These are phyloP conservation scores for Fusarium sp. DNA, from an alignment of 2,329 filamentous ascomycete genomes.

Conservation along the genomic window DNA sequence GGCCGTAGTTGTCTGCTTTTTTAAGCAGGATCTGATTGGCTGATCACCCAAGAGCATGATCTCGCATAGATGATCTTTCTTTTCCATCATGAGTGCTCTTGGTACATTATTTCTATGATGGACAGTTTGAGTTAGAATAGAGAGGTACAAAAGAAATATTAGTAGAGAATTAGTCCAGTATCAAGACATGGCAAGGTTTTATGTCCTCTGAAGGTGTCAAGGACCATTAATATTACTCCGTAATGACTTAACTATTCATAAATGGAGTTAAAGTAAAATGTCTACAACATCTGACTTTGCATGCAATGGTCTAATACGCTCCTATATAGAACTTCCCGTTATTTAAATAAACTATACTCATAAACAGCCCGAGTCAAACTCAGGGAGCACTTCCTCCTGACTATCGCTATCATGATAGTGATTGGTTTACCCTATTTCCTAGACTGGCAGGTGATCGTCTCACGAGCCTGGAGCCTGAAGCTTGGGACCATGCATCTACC, in stretches of 20 bases:
- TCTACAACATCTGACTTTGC: background rate
- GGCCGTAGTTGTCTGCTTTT: slow-evolving; percentile 21
- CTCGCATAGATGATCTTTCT: too few relatives aligned
- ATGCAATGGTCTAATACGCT: background rate
- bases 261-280: background rate
- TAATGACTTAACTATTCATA: too few relatives aligned
- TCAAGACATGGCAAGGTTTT: background rate
- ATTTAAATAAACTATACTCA: background rate
- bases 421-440: slow-evolving; percentile 31
- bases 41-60: background rate
- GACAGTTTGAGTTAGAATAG: background rate
- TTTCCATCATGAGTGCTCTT: background rate
- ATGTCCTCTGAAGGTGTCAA: too few relatives aligned
- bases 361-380: background rate
- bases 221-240: too few relatives aligned
- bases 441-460: slow-evolving; percentile 40
- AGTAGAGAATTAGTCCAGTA: background rate
- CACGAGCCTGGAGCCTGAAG: slow-evolving; percentile 32
- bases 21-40: slow-evolving; percentile 28
- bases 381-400: background rate
- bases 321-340: background rate
- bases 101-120: background rate
- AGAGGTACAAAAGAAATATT: background rate
- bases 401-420: slow-evolving; percentile 5
- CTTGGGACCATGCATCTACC: slow-evolving; percentile 35